Evolutionary conservation across 106 monocot genomes (phyloP).

Genomic region (Dioscorea zingiberensis): DNA sequence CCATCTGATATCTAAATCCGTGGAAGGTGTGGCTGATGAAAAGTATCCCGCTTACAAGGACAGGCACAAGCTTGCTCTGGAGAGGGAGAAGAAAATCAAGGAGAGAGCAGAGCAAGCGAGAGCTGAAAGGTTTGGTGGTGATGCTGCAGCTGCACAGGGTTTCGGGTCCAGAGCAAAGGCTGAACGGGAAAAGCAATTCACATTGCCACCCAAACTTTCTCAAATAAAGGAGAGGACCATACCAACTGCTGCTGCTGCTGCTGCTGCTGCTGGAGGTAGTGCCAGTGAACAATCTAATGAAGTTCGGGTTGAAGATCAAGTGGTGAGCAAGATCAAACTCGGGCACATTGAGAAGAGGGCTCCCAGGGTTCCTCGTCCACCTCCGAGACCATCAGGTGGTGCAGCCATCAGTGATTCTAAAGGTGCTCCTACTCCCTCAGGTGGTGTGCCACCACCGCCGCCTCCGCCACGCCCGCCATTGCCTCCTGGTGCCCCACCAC

Average conservation of each 20-base stretch:
- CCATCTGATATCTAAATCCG: conserved; percentile 80
- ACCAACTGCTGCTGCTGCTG: too few species aligned
- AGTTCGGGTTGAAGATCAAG: conserved; percentile 25
- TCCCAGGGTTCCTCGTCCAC: conserved; percentile 74
- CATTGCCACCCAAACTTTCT: conserved; percentile 62
- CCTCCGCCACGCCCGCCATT: conserved; percentile 34
- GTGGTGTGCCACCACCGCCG: conserved; percentile 32
- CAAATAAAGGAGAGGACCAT: conserved; percentile 70
- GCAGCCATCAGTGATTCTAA: conserved; percentile 7
- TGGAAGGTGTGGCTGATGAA: conserved; percentile 74
- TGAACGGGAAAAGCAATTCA: conserved; percentile 20
- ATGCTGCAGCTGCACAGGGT: conserved; percentile 14
- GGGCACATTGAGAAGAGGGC: conserved; percentile 79
- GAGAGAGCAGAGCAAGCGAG: conserved; percentile 84
- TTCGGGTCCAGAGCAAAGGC: conserved; percentile 20
- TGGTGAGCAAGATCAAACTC: conserved; percentile 73
- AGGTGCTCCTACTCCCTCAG: conserved; percentile 2
- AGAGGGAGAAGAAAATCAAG: conserved; percentile 82
- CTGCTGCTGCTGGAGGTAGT: not conserved
- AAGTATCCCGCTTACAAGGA: conserved; percentile 95
- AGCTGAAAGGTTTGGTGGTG: conserved; percentile 54
- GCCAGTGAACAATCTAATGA: conserved; percentile 24
- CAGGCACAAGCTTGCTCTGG: conserved; percentile 81
- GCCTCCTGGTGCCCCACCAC: conserved; percentile 21
- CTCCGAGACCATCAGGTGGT: conserved; percentile 39